A percentile compares a stretch with the other conserved stretches of the same genome.
These are phyloP conservation scores for Poa pratensis DNA, from an alignment of 176 grass and related monocot species.

Conservation along the genomic window DNA sequence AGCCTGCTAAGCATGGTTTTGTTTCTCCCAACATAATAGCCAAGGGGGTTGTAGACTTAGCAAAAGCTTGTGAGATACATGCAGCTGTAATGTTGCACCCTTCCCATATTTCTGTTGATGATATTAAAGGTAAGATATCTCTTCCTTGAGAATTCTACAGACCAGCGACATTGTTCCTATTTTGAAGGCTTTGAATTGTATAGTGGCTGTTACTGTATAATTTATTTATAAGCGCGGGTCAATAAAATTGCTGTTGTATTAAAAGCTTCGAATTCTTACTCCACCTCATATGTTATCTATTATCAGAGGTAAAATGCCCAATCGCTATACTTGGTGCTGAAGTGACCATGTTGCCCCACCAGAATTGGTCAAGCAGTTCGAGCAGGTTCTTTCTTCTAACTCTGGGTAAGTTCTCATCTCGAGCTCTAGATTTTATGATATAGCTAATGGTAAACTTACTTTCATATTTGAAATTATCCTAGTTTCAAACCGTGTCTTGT, in stretches of 20 bases:
- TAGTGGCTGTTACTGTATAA: not conserved
- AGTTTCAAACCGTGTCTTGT: not conserved
- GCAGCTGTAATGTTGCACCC: constrained; percentile 70
- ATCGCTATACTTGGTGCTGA: constrained; percentile 74
- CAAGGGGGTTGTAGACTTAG: constrained; percentile 71
- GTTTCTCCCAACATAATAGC: constrained; percentile 41
- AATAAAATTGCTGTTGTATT: not conserved
- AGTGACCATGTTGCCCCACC: constrained; percentile 59
- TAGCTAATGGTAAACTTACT: not conserved
- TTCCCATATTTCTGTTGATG: constrained; percentile 58
- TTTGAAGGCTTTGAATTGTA: not conserved
- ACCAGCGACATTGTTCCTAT: not conserved
- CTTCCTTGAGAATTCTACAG: not conserved
- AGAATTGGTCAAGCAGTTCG: constrained; percentile 68
- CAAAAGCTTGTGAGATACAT: constrained; percentile 68
- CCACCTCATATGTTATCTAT: not conserved
- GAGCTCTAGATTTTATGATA: not conserved
- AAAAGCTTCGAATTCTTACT: not conserved
- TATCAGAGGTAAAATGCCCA: constrained; percentile 63
- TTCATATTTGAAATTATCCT: not conserved
- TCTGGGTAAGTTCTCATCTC: constrained; percentile 50
- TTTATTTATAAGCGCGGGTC: not conserved
- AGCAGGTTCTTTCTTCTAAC: constrained; percentile 55
- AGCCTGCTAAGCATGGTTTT: not conserved
- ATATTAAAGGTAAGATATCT: constrained; percentile 56